Evolutionary conservation across 148 eudicot genomes (phyloP), one percentile per base, ranked within the genome.

Genomic region (Dysphania ambrosioides): DNA sequence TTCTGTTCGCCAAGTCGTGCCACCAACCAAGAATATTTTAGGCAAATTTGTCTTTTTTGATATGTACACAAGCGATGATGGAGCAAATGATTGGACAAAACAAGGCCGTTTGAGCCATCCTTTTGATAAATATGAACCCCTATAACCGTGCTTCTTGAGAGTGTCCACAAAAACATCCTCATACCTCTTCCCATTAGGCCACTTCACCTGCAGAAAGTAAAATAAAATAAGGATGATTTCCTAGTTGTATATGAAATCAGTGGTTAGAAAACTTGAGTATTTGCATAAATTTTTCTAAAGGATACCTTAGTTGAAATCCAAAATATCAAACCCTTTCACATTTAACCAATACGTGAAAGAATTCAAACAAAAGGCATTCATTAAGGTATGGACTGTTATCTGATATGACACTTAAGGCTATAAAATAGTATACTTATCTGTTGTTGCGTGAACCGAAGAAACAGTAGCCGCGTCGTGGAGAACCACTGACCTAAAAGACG

Each of bases 11-110:
- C 71, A 67, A 55, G 77, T 62, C 19, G 76, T 66, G 42, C 90
- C 88, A 77, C 82, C 96, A 77, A 90, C 88, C 69, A 90, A 79
- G 26, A 92, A 86, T 72, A 92, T 72, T 74, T 88, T 90, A n/a
- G 97, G 97, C 57, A 92, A 79, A 58, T 92, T 88, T 3, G 97
- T 92, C 71, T 63, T 80, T 68, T 90, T 90, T 32, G 93, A 88
- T 77, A 87, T 29, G 53, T 88, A 83, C 29, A 86, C 83, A 75
- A 92, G 90, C 1, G 97, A 90, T 26, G 91, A 82, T 40, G 96
- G 93, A 51, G 97, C 97, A 62, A 92, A 92, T 34, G 97, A 92
- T 80, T 90, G 97, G 63, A 92, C 75, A 80, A 92, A 92, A 78
- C 81, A 86, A 70, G 97, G 97, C 63, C 88, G 90, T 41, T 86